Percentiles rank a stretch among this genome's conserved stretches.
Conservation (phyloP, 1,284 basidiomycete genomes). For the Cryptococcus neoformans region DNA sequence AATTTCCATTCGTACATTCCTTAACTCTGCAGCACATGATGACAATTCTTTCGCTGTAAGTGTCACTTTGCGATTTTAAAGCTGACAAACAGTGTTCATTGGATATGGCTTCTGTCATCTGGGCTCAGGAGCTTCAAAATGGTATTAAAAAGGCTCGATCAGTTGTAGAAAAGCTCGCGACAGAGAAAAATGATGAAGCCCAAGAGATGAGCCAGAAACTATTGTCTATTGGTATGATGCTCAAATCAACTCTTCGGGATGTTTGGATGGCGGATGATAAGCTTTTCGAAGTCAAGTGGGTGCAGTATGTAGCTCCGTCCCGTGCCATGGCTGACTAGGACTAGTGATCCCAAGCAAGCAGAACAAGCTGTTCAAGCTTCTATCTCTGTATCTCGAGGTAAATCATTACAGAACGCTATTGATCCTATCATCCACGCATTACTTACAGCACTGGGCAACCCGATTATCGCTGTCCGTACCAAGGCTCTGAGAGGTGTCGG, state of each 20-base stretch:
- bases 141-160: slow-evolving; percentile 24
- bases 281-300: slow-evolving; percentile 37
- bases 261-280: slow-evolving; percentile 34
- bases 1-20: slow-evolving; percentile 53
- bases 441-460: slow-evolving; percentile 69
- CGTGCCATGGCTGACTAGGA: slow-evolving; percentile 1
- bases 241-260: slow-evolving; percentile 20
- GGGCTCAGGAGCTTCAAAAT: slow-evolving; percentile 36
- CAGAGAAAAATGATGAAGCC: slow-evolving; percentile 31
- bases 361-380: slow-evolving; percentile 46
- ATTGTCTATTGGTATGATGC: slow-evolving; percentile 15
- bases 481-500: slow-evolving; percentile 85
- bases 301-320: neutral
- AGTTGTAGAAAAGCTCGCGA: slow-evolving; percentile 26
- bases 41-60: slow-evolving; percentile 28
- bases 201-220: slow-evolving; percentile 22
- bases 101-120: slow-evolving; percentile 33
- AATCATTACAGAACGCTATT: slow-evolving; percentile 70
- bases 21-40: slow-evolving; percentile 25
- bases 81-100: slow-evolving; percentile 17
- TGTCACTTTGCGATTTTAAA: too few relatives aligned
- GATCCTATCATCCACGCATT: slow-evolving; percentile 74
- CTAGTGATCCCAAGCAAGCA: slow-evolving; percentile 29
- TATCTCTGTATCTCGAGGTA: slow-evolving; percentile 70
- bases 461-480: slow-evolving; percentile 80